Percentiles rank a stretch among this genome's conserved stretches.
phyloP scores from a whole-genome alignment of 352 stramenopile genomes.

The Globisporangium echinulatum region DNA sequence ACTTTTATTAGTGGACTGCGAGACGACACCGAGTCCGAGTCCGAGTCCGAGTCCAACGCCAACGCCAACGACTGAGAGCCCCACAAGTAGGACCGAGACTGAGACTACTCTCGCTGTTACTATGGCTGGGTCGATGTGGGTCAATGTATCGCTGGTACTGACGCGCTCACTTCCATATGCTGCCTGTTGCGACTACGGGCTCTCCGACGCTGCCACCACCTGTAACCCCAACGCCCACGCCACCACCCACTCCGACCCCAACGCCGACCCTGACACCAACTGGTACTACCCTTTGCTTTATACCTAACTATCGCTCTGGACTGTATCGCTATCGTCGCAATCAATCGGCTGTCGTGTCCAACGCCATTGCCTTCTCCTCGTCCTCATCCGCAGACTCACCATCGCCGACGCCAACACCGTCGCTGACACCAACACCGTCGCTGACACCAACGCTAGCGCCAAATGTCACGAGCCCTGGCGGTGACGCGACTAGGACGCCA shows the following conservation, averaged over 20 bases:
- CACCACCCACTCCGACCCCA: constrained; percentile 1
- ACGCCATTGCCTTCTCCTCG: too few species aligned
- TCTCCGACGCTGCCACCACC: constrained; percentile 1
- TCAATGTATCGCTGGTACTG: neutral
- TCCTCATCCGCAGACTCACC: too few species aligned
- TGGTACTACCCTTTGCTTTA: neutral
- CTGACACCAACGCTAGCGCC: too few species aligned
- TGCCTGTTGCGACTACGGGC: constrained; percentile 7
- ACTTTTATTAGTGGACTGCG: constrained; percentile 1
- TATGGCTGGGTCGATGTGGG: too few species aligned
- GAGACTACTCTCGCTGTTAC: too few species aligned
- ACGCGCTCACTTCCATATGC: neutral
- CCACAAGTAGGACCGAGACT: constrained; percentile 8
- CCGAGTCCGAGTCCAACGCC: constrained; percentile 1
- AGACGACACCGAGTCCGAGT: neutral
- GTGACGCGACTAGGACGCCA: too few species aligned
- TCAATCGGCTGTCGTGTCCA: too few species aligned
- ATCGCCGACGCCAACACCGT: too few species aligned
- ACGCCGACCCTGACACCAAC: constrained; percentile 4
- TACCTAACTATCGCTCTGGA: neutral
- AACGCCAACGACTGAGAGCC: neutral
- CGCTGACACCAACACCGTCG: too few species aligned
- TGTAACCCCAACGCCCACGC: constrained; percentile 4
- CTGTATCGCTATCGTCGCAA: too few species aligned
- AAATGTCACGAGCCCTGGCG: too few species aligned